A percentile compares a stretch with the other conserved stretches of the same genome.
Evolutionary conservation across 495 filamentous ascomycete species (phyloP).

Genomic region (Hypoxylon trugodes): DNA sequence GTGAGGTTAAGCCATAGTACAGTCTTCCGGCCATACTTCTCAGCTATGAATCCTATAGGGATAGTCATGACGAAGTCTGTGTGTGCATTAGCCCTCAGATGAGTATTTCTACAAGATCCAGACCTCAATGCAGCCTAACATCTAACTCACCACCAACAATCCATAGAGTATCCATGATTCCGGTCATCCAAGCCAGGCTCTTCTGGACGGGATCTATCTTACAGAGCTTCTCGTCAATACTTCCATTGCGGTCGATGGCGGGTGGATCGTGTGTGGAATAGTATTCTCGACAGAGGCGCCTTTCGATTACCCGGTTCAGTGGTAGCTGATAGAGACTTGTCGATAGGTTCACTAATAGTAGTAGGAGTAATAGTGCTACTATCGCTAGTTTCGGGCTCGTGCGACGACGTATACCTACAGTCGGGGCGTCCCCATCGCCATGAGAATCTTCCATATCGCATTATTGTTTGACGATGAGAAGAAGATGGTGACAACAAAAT

Average conservation of each 20-base stretch:
- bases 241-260: conserved; percentile 43
- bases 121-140: neutral
- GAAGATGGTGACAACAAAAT: neutral
- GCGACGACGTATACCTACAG: conserved; percentile 4
- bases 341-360: conserved; percentile 55
- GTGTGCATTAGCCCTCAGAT: conserved; percentile 17
- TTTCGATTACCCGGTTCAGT: conserved; percentile 57
- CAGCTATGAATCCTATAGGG: conserved; percentile 51
- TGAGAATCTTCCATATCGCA: conserved; percentile 13
- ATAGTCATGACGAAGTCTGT: conserved; percentile 57
- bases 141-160: conserved; percentile 53
- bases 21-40: conserved; percentile 46
- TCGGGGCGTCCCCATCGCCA: neutral
- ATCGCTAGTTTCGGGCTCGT: conserved; percentile 28
- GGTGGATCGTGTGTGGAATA: conserved; percentile 50
- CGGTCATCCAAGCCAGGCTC: conserved; percentile 54
- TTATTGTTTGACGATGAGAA: neutral
- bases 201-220: conserved; percentile 57
- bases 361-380: conserved; percentile 45
- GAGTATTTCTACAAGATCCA: neutral
- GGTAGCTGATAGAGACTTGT: conserved; percentile 57
- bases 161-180: conserved; percentile 54
- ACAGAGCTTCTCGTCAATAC: conserved; percentile 55
- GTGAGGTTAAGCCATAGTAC: conserved; percentile 53
- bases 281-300: conserved; percentile 56